phyloP scores from a whole-genome alignment of 208 protist genomes.

The Herpetomonas tarakana region DNA sequence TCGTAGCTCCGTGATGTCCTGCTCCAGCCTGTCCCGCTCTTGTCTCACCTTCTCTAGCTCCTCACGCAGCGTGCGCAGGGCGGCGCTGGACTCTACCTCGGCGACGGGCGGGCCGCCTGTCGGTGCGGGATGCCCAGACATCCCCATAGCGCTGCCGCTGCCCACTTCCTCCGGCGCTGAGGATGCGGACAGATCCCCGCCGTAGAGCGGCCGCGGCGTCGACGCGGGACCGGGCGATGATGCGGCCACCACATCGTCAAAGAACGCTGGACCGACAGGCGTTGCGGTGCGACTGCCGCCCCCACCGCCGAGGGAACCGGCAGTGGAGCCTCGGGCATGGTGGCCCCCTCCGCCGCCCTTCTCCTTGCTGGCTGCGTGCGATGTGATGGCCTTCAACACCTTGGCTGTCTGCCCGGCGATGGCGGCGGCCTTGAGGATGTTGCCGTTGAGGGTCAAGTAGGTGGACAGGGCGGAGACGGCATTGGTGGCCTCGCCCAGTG shows the following conservation, averaged over 20 bases:
- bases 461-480: slow-evolving; percentile 45
- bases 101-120: neutral
- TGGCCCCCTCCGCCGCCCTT: slow-evolving; percentile 4
- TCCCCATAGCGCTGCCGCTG: no score
- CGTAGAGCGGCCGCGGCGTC: no score
- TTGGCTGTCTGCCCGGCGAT: slow-evolving; percentile 64
- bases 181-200: no score
- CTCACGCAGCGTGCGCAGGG: slow-evolving; percentile 9
- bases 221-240: no score
- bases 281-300: slow-evolving; percentile 16
- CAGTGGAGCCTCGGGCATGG: neutral
- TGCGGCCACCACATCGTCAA: slow-evolving; percentile 14
- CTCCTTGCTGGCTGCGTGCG: slow-evolving; percentile 23
- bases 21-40: slow-evolving; percentile 14
- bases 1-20: no score
- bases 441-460: slow-evolving; percentile 56
- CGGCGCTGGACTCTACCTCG: slow-evolving; percentile 3
- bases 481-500: slow-evolving; percentile 39
- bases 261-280: slow-evolving; percentile 8
- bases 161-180: no score
- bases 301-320: neutral
- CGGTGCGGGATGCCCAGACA: neutral
- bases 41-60: slow-evolving; percentile 10
- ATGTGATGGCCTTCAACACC: slow-evolving; percentile 38
- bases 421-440: slow-evolving; percentile 55